Base-by-base conservation (phyloP, 164 flowering plant species). In the Litsea cubeba region DNA sequence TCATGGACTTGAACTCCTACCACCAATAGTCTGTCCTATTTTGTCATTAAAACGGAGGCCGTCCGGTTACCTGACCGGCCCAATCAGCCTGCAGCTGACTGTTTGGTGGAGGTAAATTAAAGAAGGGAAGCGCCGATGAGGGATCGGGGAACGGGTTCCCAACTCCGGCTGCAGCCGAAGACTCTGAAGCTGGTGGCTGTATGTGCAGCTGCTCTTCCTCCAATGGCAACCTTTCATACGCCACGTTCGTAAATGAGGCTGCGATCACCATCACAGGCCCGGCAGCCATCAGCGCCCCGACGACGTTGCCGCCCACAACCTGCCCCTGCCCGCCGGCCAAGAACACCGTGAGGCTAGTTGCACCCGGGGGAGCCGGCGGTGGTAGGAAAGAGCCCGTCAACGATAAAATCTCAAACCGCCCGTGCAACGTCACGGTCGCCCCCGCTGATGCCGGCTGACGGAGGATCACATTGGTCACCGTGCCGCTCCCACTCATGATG, bases 311-410 rank as follows among this genome's bases (percentile, higher is more conserved):
- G 4, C 87, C 87, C 7, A 84, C 85, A 1, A 84, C 85, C 70
- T 83, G 87, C 2, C 87, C 87, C 68, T 83, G 87, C 6, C 82
- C 85, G 5, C 85, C 87, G n/a, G 87, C 84, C 57, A 84, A 60
- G 22, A 70, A 84, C 30, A 84, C 75, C 0, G 85, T 82, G 68
- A 84, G 69, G 63, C 84, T 83, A 1, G 85, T 84, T 3, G 85
- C 87, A 2, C 87, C 84, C 0, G 84, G 85, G 15, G 85, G 84
- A 0, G 85, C 85, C 23, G 85, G 87, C 3, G 84, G 87, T 0
- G 87, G 87, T 58, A 84, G 71, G 70, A 83, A 83, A 58, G 87
- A 83, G 0, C 85, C 87, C 2, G 87, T 83, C 14, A 84, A 70
- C 2, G 87, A 84, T 10, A 84, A 62, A 63, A 84, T 84, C 80